Percentiles rank a stretch among this genome's conserved stretches.
Conservation (phyloP, 345 rosid genomes). For the Eucalyptus lansdowneana region DNA sequence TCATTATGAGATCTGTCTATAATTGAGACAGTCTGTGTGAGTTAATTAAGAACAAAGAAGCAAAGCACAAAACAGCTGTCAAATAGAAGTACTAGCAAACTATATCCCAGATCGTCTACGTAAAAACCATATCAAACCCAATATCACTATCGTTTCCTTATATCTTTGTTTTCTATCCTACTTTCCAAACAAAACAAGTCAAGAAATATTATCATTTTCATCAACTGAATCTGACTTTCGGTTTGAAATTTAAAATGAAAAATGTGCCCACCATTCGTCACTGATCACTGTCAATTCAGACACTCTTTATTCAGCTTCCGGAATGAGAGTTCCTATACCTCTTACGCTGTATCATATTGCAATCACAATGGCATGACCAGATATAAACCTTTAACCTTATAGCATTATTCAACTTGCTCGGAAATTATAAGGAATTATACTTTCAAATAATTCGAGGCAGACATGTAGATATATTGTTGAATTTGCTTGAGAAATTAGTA, state of each 20-base stretch:
- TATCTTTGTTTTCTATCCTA: background rate
- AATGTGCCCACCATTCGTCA: background rate
- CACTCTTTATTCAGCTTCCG: background rate
- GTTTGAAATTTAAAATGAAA: background rate
- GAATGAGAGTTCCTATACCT: background rate
- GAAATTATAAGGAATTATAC: background rate
- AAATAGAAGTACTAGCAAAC: background rate
- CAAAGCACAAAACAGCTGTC: background rate
- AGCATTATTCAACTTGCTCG: background rate
- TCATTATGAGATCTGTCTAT: background rate
- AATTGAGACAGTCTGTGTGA: background rate
- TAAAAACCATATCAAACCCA: background rate
- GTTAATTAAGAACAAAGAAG: background rate
- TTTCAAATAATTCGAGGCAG: background rate
- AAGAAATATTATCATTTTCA: background rate
- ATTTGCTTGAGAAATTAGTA: background rate
- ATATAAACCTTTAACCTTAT: background rate
- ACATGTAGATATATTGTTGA: background rate
- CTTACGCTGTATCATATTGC: background rate
- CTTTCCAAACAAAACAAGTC: background rate
- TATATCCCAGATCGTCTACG: background rate
- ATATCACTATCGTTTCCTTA: background rate
- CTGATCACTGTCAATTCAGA: background rate
- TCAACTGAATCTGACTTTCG: background rate
- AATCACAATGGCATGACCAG: background rate